phyloP scores from a whole-genome alignment of 257 asterid species.

The Capsicum baccatum region DNA sequence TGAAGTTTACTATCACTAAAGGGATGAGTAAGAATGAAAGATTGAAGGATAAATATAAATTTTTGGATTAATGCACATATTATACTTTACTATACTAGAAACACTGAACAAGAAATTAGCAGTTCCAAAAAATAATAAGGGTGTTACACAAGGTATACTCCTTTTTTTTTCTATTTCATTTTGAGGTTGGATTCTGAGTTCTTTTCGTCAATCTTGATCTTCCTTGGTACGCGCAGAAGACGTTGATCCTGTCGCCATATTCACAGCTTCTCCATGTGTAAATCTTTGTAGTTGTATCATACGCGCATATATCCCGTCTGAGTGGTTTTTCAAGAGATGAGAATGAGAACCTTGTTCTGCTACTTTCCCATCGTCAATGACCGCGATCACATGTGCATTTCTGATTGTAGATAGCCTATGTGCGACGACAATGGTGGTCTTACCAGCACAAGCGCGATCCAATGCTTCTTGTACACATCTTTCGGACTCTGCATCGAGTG shows the following conservation, averaged over 20 bases:
- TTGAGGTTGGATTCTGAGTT: background rate
- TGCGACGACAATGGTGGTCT: conserved; percentile 77
- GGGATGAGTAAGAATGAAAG: background rate
- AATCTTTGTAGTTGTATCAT: conserved; percentile 83
- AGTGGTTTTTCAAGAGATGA: conserved; percentile 66
- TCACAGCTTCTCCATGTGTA: conserved; percentile 65
- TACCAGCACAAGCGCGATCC: conserved; percentile 74
- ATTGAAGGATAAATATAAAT: conserved; percentile 30
- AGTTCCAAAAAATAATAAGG: conserved; percentile 40
- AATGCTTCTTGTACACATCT: conserved; percentile 71
- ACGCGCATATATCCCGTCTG: conserved; percentile 77
- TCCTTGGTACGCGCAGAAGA: conserved; percentile 50
- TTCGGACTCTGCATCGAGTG: conserved; percentile 81
- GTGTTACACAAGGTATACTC: conserved; percentile 33
- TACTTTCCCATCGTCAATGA: conserved; percentile 87
- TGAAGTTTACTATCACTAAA: background rate
- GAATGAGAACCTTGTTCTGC: conserved; percentile 88
- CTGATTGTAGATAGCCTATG: conserved; percentile 76
- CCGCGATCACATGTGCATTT: conserved; percentile 76
- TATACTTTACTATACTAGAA: conserved; percentile 50
- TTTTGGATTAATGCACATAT: conserved; percentile 41
- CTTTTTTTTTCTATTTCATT: conserved; percentile 24
- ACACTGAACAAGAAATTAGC: conserved; percentile 48
- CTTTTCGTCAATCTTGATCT: conserved; percentile 36
- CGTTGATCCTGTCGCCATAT: conserved; percentile 59